Evolutionary conservation across 805 yeast genomes (phyloP).

Genomic region (Myxozyma geophila): DNA sequence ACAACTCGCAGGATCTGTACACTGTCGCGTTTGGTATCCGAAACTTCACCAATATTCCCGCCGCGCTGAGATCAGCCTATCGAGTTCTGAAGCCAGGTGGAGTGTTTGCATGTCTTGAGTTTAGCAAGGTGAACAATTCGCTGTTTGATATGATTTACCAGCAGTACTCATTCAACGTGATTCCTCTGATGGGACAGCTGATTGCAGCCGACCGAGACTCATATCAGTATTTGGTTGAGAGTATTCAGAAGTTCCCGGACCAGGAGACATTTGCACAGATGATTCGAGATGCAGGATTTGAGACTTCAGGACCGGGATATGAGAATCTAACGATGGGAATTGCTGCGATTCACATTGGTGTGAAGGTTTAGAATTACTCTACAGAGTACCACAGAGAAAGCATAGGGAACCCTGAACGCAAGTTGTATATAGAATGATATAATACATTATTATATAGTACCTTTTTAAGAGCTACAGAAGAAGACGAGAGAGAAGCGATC

Average conservation of each 20-base stretch:
- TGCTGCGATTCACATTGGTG: slow-evolving; percentile 94
- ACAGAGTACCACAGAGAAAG: neutral
- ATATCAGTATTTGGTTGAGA: slow-evolving; percentile 93
- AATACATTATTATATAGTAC: neutral
- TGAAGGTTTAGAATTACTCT: slow-evolving; percentile 51
- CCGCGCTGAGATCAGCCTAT: slow-evolving; percentile 92
- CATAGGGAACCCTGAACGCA: neutral
- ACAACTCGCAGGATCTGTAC: slow-evolving; percentile 89
- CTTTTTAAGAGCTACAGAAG: neutral
- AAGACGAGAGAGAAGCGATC: neutral
- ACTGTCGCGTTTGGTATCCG: slow-evolving; percentile 97
- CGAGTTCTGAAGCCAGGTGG: slow-evolving; percentile 97
- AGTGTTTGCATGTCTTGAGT: slow-evolving; percentile 93
- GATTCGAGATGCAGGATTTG: slow-evolving; percentile 95
- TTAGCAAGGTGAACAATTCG: slow-evolving; percentile 80
- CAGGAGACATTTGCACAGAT: slow-evolving; percentile 88
- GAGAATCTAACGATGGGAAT: slow-evolving; percentile 94
- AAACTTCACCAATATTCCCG: slow-evolving; percentile 92
- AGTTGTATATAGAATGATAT: neutral
- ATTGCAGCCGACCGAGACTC: slow-evolving; percentile 95
- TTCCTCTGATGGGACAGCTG: slow-evolving; percentile 95
- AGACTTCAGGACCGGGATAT: slow-evolving; percentile 86
- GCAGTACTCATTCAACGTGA: slow-evolving; percentile 81
- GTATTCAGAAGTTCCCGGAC: slow-evolving; percentile 86
- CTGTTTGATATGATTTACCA: slow-evolving; percentile 76